Evolutionary conservation across 768 basidiomycete species (phyloP).

Genomic region (Lactarius sanguifluus): DNA sequence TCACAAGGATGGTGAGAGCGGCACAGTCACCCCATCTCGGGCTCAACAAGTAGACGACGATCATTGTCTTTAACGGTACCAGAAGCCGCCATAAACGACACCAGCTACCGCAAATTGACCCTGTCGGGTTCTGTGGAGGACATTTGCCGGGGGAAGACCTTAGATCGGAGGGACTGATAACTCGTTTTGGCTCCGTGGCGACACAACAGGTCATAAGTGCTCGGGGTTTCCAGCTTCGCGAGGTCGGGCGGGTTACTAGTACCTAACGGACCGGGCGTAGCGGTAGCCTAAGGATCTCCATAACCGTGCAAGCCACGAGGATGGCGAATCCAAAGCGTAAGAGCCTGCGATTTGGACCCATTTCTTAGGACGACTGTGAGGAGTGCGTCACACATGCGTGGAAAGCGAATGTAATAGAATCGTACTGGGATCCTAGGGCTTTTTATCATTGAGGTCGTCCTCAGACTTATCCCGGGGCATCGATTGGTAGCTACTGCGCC

Average conservation of each 20-base stretch:
- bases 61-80: neutral
- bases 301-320: no score
- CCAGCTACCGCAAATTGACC: constrained; percentile 21
- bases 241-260: neutral
- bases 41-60: constrained; percentile 12
- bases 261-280: no score
- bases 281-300: no score
- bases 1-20: neutral
- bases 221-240: neutral
- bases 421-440: no score
- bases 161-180: constrained; percentile 5
- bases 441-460: no score
- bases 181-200: constrained; percentile 16
- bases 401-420: neutral
- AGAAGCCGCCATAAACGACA: constrained; percentile 12
- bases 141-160: constrained; percentile 16
- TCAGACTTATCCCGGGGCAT: no score
- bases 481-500: no score
- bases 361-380: no score
- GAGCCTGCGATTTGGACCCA: no score
- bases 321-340: no score
- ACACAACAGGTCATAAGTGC: constrained; percentile 16
- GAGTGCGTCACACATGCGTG: neutral
- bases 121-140: constrained; percentile 10
- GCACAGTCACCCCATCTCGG: neutral